Base-by-base conservation (phyloP, 495 filamentous ascomycete genomes). In the Rhizodiscina lignyota region DNA sequence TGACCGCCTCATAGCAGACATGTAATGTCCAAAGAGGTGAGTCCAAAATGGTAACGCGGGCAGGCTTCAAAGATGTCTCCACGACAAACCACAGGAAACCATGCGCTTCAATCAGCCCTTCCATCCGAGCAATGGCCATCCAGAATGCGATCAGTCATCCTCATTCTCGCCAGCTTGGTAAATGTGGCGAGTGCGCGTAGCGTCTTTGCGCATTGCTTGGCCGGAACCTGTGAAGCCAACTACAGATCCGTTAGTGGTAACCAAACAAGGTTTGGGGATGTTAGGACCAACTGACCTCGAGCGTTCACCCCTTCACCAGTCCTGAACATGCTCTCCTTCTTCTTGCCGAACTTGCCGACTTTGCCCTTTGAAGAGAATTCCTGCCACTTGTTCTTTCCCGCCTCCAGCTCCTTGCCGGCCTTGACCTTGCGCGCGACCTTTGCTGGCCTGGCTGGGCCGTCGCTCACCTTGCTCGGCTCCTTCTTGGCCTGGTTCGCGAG, bases 241-340 rank as follows among this genome's bases (percentile, higher is more conserved):
- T 93, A 30, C 42, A 41, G 2, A 49, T 70, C 55, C 69, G 60
- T 49, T 8, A 22, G 5, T 21, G 31, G 46, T 43, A 34, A 6
- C 12, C 4, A 43, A 26, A 30, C 22, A 35, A 13, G 13, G 13
- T 6, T 27, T 13, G 13, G 13, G 13, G 13, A 13, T 8, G 13
- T 13, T 13, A 27, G 8, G 8, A 27, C 24, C 24, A 37, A 42
- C 58, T 39, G 61, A 93, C 86, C 86, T 76, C 83, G 67, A 31
- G 81, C 84, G 44, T 83, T 70, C 10, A 87, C 64, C 30, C 82
- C 78, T 18, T 91, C 83, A 0, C 80, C 81, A 2, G 86, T 93
- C 18, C 91, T 71, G 48, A 97, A 97, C 89, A 94, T 94, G 60
- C 82, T 91, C 12, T 96, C 85, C 63, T 93, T 94, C 60, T 82